Evolutionary conservation across 2,329 filamentous ascomycete genomes (phyloP).

Genomic region (Cryoendolithus antarcticus): DNA sequence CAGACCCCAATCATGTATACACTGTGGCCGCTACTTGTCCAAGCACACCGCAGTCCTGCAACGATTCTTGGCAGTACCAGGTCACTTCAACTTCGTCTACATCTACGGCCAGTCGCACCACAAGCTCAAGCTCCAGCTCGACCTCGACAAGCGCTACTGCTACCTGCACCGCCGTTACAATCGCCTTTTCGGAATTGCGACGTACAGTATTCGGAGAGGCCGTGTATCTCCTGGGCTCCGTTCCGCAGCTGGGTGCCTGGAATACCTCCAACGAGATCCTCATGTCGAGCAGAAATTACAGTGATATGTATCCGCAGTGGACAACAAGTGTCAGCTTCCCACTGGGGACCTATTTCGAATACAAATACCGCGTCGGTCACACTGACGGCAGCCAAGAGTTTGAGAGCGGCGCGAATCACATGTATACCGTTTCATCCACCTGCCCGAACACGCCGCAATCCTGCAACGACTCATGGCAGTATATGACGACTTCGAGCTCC

Average conservation of each 20-base stretch:
- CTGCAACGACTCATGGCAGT: too few relatives aligned
- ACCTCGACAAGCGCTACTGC: not conserved
- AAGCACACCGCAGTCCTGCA: conserved; percentile 19
- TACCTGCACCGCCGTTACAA: not conserved
- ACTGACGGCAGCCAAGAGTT: too few relatives aligned
- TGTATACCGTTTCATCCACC: too few relatives aligned
- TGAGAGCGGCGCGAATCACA: too few relatives aligned
- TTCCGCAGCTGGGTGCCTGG: too few relatives aligned
- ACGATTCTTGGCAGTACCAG: conserved; percentile 24
- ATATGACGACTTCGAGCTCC: too few relatives aligned
- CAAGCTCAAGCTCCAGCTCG: not conserved
- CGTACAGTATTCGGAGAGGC: too few relatives aligned
- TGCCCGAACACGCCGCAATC: too few relatives aligned
- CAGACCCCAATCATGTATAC: conserved; percentile 37
- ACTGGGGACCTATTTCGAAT: conserved; percentile 39
- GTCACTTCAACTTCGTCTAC: not conserved
- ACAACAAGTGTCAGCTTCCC: conserved; percentile 39
- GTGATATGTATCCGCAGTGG: too few relatives aligned
- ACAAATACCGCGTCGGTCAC: conserved; percentile 48
- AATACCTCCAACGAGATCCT: too few relatives aligned
- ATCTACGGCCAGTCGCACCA: not conserved
- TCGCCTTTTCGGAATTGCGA: not conserved
- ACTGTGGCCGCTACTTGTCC: conserved; percentile 29
- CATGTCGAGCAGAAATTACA: too few relatives aligned
- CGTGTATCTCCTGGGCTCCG: too few relatives aligned